phyloP scores from a whole-genome alignment of 2,329 filamentous ascomycete species.

The Camillea tinctor region DNA sequence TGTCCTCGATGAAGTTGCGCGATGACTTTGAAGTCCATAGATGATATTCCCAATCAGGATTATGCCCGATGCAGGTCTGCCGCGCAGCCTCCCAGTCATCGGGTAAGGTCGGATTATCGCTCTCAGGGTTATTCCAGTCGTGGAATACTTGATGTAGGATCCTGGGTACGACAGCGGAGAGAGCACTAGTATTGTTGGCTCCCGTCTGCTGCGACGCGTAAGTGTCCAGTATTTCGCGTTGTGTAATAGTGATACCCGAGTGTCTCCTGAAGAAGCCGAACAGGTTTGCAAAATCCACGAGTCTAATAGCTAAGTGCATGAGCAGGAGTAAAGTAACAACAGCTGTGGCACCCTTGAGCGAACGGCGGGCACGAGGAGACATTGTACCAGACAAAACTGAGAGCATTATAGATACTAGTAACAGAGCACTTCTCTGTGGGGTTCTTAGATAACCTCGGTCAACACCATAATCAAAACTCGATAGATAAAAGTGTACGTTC shows the following conservation, averaged over 20 bases:
- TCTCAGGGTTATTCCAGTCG: constrained; percentile 25
- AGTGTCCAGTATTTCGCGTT: constrained; percentile 11
- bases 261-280: constrained; percentile 8
- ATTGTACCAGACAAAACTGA: no score
- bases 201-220: neutral
- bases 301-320: no score
- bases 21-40: constrained; percentile 74
- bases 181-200: neutral
- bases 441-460: no score
- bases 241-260: constrained; percentile 3
- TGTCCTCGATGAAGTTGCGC: constrained; percentile 66
- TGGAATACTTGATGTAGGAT: constrained; percentile 35
- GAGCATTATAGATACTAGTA: no score
- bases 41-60: constrained; percentile 35
- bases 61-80: constrained; percentile 23
- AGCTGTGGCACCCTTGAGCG: no score
- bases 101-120: constrained; percentile 22
- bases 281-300: no score
- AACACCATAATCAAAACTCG: no score
- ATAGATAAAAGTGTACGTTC: no score
- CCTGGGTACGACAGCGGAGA: constrained; percentile 23
- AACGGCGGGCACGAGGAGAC: no score
- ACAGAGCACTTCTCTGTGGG: no score
- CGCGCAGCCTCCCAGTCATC: constrained; percentile 26
- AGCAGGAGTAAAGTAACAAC: no score